These are phyloP conservation scores for Venturiaceae sp. DNA, from an alignment of 2,329 filamentous ascomycete species.

Conservation along the genomic window DNA sequence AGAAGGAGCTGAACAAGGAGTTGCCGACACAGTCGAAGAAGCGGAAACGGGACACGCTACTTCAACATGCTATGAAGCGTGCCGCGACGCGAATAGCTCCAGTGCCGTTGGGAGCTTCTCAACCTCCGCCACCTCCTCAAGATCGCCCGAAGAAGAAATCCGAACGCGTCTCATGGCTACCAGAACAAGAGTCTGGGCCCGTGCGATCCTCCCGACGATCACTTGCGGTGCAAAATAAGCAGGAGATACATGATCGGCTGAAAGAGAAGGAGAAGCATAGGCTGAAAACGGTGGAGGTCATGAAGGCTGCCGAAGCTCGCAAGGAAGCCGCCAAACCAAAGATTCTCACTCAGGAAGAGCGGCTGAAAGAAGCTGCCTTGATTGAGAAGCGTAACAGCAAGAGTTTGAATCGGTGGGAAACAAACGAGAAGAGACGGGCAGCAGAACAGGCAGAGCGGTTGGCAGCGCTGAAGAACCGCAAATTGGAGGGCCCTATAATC, in stretches of 20 bases:
- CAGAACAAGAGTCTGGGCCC: slow-evolving; percentile 51
- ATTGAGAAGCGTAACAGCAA: slow-evolving; percentile 82
- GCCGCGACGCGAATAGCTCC: slow-evolving; percentile 21
- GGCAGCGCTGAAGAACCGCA: slow-evolving; percentile 78
- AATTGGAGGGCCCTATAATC: slow-evolving; percentile 79
- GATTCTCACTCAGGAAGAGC: slow-evolving; percentile 77
- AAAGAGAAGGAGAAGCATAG: slow-evolving; percentile 61
- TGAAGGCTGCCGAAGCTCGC: slow-evolving; percentile 50
- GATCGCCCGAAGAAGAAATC: slow-evolving; percentile 48
- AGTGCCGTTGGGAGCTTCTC: slow-evolving; percentile 19
- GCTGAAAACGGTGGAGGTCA: slow-evolving; percentile 57
- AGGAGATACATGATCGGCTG: slow-evolving; percentile 56
- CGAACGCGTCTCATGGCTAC: slow-evolving; percentile 61
- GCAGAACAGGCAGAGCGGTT: slow-evolving; percentile 75
- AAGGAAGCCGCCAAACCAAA: slow-evolving; percentile 68
- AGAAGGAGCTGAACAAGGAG: slow-evolving; percentile 75
- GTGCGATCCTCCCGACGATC: slow-evolving; percentile 52
- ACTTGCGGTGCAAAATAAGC: slow-evolving; percentile 52
- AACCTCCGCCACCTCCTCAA: slow-evolving; percentile 20
- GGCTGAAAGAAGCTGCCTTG: slow-evolving; percentile 69
- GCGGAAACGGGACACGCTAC: slow-evolving; percentile 67
- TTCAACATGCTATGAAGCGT: slow-evolving; percentile 35
- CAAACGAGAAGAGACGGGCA: slow-evolving; percentile 79
- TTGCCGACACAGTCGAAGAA: slow-evolving; percentile 65
- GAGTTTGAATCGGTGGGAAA: slow-evolving; percentile 88